Percentiles rank a stretch among this genome's conserved stretches.
phyloP scores from a whole-genome alignment of 208 protist genomes.

The Naegleria gruberi region DNA sequence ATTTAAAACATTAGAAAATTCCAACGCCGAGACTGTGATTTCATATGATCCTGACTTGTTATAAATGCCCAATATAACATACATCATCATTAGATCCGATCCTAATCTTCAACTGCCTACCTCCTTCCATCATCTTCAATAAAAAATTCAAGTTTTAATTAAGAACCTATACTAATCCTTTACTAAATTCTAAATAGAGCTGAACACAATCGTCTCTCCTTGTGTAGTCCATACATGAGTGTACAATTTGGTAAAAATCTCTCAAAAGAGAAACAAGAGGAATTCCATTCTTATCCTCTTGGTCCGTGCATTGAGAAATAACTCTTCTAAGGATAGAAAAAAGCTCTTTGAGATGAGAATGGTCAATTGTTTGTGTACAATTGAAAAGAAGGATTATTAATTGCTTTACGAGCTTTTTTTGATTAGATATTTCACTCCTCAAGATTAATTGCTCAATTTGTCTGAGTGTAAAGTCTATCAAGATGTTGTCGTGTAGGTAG shows the following conservation, averaged over 20 bases:
- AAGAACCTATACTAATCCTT: neutral
- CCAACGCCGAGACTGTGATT: no score
- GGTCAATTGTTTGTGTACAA: neutral
- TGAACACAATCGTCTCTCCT: neutral
- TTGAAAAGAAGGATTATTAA: neutral
- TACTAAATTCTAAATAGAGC: neutral
- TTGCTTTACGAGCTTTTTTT: neutral
- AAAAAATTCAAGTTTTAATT: no score
- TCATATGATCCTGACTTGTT: no score
- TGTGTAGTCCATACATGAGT: neutral
- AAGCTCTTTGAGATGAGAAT: neutral
- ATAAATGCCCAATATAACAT: no score
- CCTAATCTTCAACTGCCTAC: no score
- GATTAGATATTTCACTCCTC: neutral
- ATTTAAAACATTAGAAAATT: no score
- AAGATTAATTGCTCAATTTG: neutral
- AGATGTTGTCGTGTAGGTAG: neutral
- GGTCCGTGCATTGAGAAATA: neutral
- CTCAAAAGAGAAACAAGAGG: neutral
- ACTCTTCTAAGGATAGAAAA: neutral
- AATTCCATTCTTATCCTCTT: neutral
- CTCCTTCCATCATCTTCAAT: no score
- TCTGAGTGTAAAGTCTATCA: neutral
- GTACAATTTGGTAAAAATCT: neutral
- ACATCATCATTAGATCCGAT: no score